Evolutionary conservation across 2,329 filamentous ascomycete genomes (phyloP), one percentile per base, ranked within the genome.

Genomic region (Colletotrichum brevisporum): DNA sequence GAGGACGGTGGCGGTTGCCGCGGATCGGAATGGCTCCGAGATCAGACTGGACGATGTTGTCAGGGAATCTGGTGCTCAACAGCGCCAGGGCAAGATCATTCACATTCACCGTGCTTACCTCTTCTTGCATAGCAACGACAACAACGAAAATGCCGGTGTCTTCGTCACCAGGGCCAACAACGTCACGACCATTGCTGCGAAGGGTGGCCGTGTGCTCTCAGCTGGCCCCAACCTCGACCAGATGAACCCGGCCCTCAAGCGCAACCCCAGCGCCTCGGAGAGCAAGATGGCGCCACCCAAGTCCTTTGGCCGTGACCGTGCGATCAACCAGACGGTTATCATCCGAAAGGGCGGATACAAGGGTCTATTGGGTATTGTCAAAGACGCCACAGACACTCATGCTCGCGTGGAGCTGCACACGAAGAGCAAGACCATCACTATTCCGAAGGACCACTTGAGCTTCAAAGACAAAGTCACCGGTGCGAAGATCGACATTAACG

Each of bases 41-140:
- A 97, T 99, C 73, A 90, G 94, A 68, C 85, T 91, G 16, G 95
- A 97, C 65, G 96, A 99, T 78, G 95, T 94, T 2, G 94, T 99
- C 68, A 95, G 95, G 75, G 96, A 99, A 80, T 89, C 91, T 69
- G 91, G 92, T 21, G 96, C 95, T 41, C 94, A 97, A 81, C 89
- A 92, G 73, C 91, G 94, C 63, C 90, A 92, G 74, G 96, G 96
- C 74, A 93, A 93, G 74, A 97, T 99, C 73, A 89, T 97, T 65
- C 95, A 98, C 79, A 95, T 99, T 65, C 92, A 98, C 79, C 91
- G 96, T 58, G 94, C 94, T n/a, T 97, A 91, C 77, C 88, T 98
- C 18, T 99, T 97, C 83, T 84, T 97, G 63, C 93, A 97, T 77
- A 97, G 93, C 77, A 91, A 95, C 71, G 89, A 92, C 52, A 91